Base-by-base conservation (phyloP, 1,284 basidiomycete genomes). In the Trametes versicolor region DNA sequence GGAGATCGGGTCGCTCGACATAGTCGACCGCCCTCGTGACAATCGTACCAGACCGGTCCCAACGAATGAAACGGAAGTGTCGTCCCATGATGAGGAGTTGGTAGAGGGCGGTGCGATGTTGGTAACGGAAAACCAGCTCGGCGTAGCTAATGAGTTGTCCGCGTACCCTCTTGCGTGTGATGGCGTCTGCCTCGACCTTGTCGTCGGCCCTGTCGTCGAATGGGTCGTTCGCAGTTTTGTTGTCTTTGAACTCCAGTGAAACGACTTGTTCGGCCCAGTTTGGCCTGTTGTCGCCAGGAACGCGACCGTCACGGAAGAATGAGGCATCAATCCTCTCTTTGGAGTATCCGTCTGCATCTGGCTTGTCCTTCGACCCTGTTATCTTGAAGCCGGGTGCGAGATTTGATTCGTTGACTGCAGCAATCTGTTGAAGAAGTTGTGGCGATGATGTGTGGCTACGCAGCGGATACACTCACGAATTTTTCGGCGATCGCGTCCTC, bases 11-110 rank as follows among this genome's bases (percentile, higher is more conserved):
- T 4, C 55, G 13, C 2, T 54, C 39, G 47, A 29, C 21, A 48
- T 68, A 68, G 67, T 68, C 58, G 36, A 70, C 15, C 12, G 43
- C 47, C 27, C 45, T 19, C 1, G 67, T 51, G 6, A 68, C 57
- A 37, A 66, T 15, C 12, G 41, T 47, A 2, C 68, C 68, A 2
- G 70, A 61, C 6, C 63, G 36, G 29, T 71, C 68, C 62, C 62
- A 71, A 4, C 64, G 64, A 5, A 65, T 8, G 29, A 71, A 5
- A 2, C 68, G 66, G 10, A 51, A 59, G 3, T 32, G 34, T 9
- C 48, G 45, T 13, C 66, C 64, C 37, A 64, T 41, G 56, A 71
- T 21, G 48, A 66, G 9, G 48, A 68, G 23, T 54, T 60, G 51
- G 58, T 64, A 63, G 8, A 67, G 45, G 23, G 43, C 41, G 21